Evolutionary conservation across 108 stramenopile species (phyloP).

Genomic region (Epipyxis sp.): DNA sequence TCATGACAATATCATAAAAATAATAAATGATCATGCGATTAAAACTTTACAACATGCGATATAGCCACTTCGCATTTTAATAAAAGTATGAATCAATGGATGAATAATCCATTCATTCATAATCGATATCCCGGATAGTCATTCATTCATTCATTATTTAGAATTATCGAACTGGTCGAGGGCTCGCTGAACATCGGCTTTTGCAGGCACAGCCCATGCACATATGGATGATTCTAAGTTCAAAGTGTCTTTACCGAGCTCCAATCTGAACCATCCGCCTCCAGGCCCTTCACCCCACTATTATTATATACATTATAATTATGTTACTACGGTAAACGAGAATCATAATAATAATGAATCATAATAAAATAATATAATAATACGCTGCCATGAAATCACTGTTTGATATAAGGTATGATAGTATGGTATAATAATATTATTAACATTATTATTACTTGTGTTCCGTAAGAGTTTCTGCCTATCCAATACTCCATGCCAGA

Average conservation of each 20-base stretch:
- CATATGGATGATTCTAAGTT: not conserved
- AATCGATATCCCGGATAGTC: no score
- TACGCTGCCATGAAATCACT: no score
- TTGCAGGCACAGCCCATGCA: conserved; percentile 19
- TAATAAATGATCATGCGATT: no score
- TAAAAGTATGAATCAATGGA: no score
- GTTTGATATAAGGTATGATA: no score
- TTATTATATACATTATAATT: conserved; percentile 11
- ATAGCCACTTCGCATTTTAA: no score
- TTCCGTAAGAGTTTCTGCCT: conserved; percentile 74
- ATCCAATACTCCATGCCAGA: conserved; percentile 75
- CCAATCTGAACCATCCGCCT: conserved; percentile 29
- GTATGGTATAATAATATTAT: not conserved
- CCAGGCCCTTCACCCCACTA: conserved; percentile 32
- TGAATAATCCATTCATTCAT: no score
- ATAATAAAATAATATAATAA: no score
- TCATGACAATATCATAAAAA: no score
- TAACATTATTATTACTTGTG: not conserved
- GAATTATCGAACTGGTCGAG: conserved; percentile 17
- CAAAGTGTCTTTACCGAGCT: not conserved
- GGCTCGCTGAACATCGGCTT: conserved; percentile 14
- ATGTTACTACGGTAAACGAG: not conserved
- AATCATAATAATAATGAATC: no score
- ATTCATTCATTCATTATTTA: not conserved
- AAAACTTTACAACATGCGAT: no score